Base-by-base conservation (phyloP, 306 rosid species). In the Sicyos baderoa region DNA sequence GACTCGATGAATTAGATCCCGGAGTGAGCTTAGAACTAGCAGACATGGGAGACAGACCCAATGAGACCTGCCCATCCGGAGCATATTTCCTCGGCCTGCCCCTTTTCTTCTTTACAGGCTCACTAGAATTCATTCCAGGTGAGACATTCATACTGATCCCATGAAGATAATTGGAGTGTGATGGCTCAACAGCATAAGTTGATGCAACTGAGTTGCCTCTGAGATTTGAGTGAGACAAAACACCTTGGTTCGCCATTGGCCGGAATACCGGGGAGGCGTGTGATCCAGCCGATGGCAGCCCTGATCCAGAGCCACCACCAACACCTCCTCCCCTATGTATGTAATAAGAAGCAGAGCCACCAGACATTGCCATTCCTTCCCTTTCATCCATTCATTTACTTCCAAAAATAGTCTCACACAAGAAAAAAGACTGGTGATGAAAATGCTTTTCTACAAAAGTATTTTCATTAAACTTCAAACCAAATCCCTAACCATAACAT, bases 341-440 rank as follows among this genome's bases (percentile, higher is more conserved):
- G 90, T 85, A 90, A 71, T 86, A 94, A 59, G 96, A 82, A 85
- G 89, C 91, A 69, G 96, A 81, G 18, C 91, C 91, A 59, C 88
- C 91, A 76, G 96, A 79, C 76, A 90, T 76, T 79, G 95, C 79
- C 96, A 90, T 94, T 60, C 87, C 99, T 81, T 94, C 95, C 83
- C 96, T 88, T 79, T 87, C 99, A 85, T 90, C 97, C 99, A 94
- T 94, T 95, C 96, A 94, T 88, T 88, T 82, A 94, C 87, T 55
- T 59, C 67, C n/a, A 76, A 73, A 74, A 81, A 60, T 67, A 42
- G 57, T 50, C 77, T 72, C 80, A 53, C 63, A 73, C 15, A 42
- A 74, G 6, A 74, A 53, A 40, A 35, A 51, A 56, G 47, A 66
- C 52, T 54, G 18, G 64, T 18, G 32, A 54, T n/a, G 1, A 37